A percentile compares a stretch with the other conserved stretches of the same genome.
Evolutionary conservation across 2,329 filamentous ascomycete genomes (phyloP).

Genomic region (Pochonia chlamydosporia): DNA sequence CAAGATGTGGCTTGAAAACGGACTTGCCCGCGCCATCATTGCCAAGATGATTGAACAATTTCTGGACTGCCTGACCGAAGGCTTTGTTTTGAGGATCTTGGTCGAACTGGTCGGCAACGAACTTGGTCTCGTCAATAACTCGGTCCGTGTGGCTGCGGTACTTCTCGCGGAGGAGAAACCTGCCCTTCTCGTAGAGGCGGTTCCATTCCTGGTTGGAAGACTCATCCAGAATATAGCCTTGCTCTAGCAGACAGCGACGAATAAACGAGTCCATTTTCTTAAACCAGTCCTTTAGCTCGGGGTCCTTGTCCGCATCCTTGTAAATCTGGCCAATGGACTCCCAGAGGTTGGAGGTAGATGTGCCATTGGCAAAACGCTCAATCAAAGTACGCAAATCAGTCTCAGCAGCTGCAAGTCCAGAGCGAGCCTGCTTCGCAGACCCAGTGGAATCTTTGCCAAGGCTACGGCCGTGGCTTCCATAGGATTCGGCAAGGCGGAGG

Average conservation of each 20-base stretch:
- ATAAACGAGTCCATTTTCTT: constrained; percentile 70
- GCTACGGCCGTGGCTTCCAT: constrained; percentile 66
- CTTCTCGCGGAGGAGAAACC: constrained; percentile 80
- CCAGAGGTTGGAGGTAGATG: constrained; percentile 81
- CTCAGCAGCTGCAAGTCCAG: constrained; percentile 65
- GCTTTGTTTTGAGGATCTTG: constrained; percentile 79
- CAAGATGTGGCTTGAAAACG: constrained; percentile 83
- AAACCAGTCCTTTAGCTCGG: constrained; percentile 88
- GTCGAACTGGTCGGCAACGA: constrained; percentile 83
- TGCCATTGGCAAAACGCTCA: constrained; percentile 93
- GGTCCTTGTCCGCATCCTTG: constrained; percentile 76
- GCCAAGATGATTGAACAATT: constrained; percentile 83
- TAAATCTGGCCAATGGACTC: constrained; percentile 82
- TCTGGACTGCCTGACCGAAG: constrained; percentile 70
- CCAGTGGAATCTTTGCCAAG: constrained; percentile 59
- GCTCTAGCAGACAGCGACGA: constrained; percentile 76
- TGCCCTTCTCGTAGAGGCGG: constrained; percentile 75
- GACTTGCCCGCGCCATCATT: constrained; percentile 79
- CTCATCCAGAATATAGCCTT: constrained; percentile 87
- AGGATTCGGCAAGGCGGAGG: constrained; percentile 76
- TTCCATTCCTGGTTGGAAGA: constrained; percentile 77
- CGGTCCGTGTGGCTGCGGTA: constrained; percentile 83
- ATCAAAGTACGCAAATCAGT: constrained; percentile 73
- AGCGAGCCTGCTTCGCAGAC: constrained; percentile 67
- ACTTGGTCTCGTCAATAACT: constrained; percentile 84